These are phyloP conservation scores for Aphanomyces cochlioides DNA, from an alignment of 352 stramenopile genomes.

Conservation along the genomic window DNA sequence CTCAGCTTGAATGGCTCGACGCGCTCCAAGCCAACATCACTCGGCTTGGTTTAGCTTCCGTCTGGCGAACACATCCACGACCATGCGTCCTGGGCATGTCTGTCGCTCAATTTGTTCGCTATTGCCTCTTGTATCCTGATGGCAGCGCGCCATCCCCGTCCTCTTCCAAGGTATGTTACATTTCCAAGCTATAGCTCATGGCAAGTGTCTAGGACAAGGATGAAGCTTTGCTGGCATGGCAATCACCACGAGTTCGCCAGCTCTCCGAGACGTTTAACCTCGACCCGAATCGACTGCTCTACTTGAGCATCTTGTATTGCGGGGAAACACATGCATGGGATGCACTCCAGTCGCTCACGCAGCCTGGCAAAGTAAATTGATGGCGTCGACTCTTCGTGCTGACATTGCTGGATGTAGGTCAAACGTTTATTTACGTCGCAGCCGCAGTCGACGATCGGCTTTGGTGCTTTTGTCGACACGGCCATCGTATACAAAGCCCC, in stretches of 20 bases:
- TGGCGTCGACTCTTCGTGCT: conserved; percentile 31
- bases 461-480: conserved; percentile 69
- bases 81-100: conserved; percentile 50
- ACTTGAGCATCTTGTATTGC: conserved; percentile 45
- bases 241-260: not conserved
- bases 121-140: conserved; percentile 61
- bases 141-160: conserved; percentile 9
- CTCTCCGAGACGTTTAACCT: not conserved
- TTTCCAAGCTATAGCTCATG: too few species aligned
- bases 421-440: conserved; percentile 31
- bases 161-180: too few species aligned
- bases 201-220: not conserved
- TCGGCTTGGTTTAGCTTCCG: conserved; percentile 50
- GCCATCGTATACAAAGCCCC: conserved; percentile 46
- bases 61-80: conserved; percentile 54
- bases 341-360: conserved; percentile 47
- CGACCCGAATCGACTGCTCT: conserved; percentile 34
- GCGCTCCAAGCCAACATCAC: conserved; percentile 64
- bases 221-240: conserved; percentile 31
- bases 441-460: conserved; percentile 54
- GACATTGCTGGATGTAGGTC: conserved; percentile 36
- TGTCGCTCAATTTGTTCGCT: conserved; percentile 52
- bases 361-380: conserved; percentile 33
- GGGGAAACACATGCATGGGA: conserved; percentile 52
- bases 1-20: conserved; percentile 55